Conservation (phyloP, 495 filamentous ascomycete genomes). For the Penicillium cataractarum region DNA sequence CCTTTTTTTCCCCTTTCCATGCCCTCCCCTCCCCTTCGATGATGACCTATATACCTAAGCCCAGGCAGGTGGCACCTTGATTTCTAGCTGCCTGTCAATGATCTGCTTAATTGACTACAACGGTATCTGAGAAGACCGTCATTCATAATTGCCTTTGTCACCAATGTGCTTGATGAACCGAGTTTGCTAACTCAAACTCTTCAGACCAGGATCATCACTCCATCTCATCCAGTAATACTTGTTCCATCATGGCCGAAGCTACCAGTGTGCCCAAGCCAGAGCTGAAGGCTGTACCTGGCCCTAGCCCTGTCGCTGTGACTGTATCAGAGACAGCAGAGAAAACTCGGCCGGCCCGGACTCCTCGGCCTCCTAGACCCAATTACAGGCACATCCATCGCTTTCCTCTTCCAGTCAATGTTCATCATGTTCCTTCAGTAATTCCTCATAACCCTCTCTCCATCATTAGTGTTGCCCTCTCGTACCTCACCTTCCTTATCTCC, state of each 20-base stretch:
- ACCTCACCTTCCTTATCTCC: constrained; percentile 71
- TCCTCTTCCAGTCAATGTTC: constrained; percentile 75
- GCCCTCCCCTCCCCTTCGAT: constrained; percentile 37
- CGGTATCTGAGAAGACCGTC: constrained; percentile 87
- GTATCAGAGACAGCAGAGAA: constrained; percentile 15
- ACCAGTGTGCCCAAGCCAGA: background rate
- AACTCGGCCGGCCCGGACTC: constrained; percentile 17
- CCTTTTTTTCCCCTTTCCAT: constrained; percentile 1
- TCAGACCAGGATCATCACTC: constrained; percentile 15
- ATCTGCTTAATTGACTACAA: constrained; percentile 86
- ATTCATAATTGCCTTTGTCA: constrained; percentile 14
- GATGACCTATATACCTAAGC: constrained; percentile 51
- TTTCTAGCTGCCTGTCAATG: constrained; percentile 78
- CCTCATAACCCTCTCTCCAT: constrained; percentile 91
- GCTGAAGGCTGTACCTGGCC: background rate
- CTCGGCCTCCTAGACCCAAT: constrained; percentile 63
- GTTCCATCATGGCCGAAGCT: constrained; percentile 21
- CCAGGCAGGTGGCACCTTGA: constrained; percentile 63
- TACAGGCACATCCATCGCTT: constrained; percentile 73
- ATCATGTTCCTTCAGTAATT: constrained; percentile 83
- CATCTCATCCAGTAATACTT: constrained; percentile 21
- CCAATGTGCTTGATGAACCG: constrained; percentile 16
- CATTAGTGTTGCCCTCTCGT: constrained; percentile 74
- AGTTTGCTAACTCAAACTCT: constrained; percentile 29
- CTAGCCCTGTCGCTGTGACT: background rate